These are phyloP conservation scores for Sporobolomyces pararoseus DNA, from an alignment of 768 basidiomycete genomes.

Conservation along the genomic window DNA sequence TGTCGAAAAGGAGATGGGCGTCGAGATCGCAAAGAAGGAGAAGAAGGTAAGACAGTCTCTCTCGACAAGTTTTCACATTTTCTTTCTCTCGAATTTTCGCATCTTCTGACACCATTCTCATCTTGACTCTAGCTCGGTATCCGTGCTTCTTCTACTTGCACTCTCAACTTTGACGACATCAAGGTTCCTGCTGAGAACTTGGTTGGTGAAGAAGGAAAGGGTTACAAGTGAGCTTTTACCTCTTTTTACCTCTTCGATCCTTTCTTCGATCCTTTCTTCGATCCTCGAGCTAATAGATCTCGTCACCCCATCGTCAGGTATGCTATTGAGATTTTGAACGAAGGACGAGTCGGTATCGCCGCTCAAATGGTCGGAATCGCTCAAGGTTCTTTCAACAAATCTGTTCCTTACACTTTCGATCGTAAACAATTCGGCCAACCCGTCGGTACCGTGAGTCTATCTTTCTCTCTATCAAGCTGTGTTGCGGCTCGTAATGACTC, in stretches of 20 bases:
- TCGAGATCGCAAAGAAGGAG: slow-evolving; percentile 97
- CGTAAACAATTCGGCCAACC: slow-evolving; percentile 91
- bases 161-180: slow-evolving; percentile 89
- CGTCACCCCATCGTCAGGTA: slow-evolving; percentile 56
- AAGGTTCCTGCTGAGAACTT: slow-evolving; percentile 79
- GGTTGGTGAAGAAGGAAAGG: slow-evolving; percentile 73
- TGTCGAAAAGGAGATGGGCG: slow-evolving; percentile 91
- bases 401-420: slow-evolving; percentile 90
- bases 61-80: background rate
- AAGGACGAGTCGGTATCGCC: slow-evolving; percentile 93
- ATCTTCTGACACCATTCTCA: background rate
- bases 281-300: slow-evolving; percentile 29
- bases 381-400: slow-evolving; percentile 91
- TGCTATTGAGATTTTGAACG: slow-evolving; percentile 94
- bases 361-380: slow-evolving; percentile 98
- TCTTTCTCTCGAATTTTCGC: background rate
- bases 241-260: slow-evolving; percentile 26
- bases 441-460: slow-evolving; percentile 60
- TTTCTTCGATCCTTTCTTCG: slow-evolving; percentile 15
- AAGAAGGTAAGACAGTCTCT: slow-evolving; percentile 60
- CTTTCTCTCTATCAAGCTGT: background rate
- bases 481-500: too few relatives aligned
- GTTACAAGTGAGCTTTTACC: slow-evolving; percentile 66
- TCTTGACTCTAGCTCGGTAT: slow-evolving; percentile 66
- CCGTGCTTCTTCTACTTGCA: slow-evolving; percentile 89